phyloP scores from a whole-genome alignment of 2,329 filamentous ascomycete species.

The Paracoccidioides brasiliensis region DNA sequence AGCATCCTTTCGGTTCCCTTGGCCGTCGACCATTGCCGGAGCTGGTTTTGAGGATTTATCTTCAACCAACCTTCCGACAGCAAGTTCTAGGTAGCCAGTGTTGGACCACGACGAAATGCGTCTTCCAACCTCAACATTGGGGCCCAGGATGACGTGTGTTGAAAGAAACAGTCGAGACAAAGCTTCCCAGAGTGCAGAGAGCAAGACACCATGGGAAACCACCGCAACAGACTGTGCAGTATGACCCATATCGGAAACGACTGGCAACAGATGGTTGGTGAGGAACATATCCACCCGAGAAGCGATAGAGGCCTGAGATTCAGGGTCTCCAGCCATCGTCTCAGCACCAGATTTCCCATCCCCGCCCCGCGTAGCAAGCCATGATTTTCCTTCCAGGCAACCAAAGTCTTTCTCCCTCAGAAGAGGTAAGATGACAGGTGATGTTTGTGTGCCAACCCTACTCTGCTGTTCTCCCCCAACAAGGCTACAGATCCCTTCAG shows the following conservation, averaged over 20 bases:
- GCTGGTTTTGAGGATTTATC: not conserved
- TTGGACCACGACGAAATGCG: conserved; percentile 49
- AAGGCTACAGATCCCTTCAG: conserved; percentile 17
- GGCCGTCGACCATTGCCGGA: not conserved
- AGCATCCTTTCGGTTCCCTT: not conserved
- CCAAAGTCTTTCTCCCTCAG: conserved; percentile 32
- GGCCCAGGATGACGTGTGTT: conserved; percentile 32
- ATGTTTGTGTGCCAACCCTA: conserved; percentile 1
- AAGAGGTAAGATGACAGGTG: conserved; percentile 11
- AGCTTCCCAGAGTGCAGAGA: conserved; percentile 54
- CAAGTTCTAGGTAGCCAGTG: conserved; percentile 47
- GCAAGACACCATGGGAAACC: conserved; percentile 72
- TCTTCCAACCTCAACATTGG: conserved; percentile 22
- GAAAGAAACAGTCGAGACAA: conserved; percentile 45
- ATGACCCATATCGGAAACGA: conserved; percentile 30
- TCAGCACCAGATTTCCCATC: conserved; percentile 20
- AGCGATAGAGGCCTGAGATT: conserved; percentile 56
- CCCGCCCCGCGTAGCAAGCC: not conserved
- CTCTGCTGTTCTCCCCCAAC: not conserved
- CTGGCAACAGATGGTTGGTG: conserved; percentile 46
- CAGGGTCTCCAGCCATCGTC: conserved; percentile 43
- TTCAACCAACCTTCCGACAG: conserved; percentile 3
- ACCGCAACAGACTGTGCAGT: conserved; percentile 43
- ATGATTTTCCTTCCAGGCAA: conserved; percentile 24
- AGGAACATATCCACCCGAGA: conserved; percentile 54